phyloP scores from a whole-genome alignment of 176 grass and related monocot species.

The Pontederia paniculata region DNA sequence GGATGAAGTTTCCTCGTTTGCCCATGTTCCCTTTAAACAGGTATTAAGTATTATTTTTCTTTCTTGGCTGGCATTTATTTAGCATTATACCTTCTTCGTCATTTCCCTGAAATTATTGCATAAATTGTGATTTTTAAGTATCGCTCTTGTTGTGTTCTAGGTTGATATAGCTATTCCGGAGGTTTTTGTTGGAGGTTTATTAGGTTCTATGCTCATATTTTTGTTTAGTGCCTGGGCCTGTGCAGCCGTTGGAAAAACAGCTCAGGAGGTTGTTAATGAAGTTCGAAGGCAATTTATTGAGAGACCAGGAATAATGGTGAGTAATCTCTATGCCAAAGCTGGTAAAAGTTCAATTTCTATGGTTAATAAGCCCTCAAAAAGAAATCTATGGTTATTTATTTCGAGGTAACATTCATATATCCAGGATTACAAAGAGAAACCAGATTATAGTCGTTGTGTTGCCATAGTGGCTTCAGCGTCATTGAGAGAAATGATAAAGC shows the following conservation, averaged over 20 bases:
- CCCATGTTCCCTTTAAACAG: slow-evolving; percentile 76
- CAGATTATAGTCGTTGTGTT: slow-evolving; percentile 96
- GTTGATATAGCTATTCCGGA: slow-evolving; percentile 97
- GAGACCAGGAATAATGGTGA: slow-evolving; percentile 99
- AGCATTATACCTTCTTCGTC: background rate
- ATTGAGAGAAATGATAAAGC: slow-evolving; percentile 92
- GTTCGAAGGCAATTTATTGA: slow-evolving; percentile 97
- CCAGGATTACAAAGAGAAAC: slow-evolving; percentile 91
- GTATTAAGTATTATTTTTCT: slow-evolving; percentile 28
- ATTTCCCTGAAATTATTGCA: slow-evolving; percentile 2
- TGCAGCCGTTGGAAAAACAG: slow-evolving; percentile 95
- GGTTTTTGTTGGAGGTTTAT: slow-evolving; percentile 90
- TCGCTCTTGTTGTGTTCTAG: slow-evolving; percentile 32
- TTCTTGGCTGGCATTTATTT: slow-evolving; percentile 13
- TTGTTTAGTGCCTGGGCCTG: slow-evolving; percentile 99
- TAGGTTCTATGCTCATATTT: slow-evolving; percentile 99
- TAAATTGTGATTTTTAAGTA: slow-evolving; percentile 4
- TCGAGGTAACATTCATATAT: slow-evolving; percentile 19
- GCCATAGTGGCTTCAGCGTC: slow-evolving; percentile 98
- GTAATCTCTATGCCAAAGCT: slow-evolving; percentile 10
- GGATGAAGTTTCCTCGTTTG: slow-evolving; percentile 95
- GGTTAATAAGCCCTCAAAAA: slow-evolving; percentile 11
- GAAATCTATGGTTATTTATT: slow-evolving; percentile 5
- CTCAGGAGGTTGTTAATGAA: slow-evolving; percentile 98
- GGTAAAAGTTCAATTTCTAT: slow-evolving; percentile 8